Percentiles rank a stretch among this genome's conserved stretches.
These are phyloP conservation scores for Grammothele lineata DNA, from an alignment of 768 basidiomycete genomes.

Conservation along the genomic window DNA sequence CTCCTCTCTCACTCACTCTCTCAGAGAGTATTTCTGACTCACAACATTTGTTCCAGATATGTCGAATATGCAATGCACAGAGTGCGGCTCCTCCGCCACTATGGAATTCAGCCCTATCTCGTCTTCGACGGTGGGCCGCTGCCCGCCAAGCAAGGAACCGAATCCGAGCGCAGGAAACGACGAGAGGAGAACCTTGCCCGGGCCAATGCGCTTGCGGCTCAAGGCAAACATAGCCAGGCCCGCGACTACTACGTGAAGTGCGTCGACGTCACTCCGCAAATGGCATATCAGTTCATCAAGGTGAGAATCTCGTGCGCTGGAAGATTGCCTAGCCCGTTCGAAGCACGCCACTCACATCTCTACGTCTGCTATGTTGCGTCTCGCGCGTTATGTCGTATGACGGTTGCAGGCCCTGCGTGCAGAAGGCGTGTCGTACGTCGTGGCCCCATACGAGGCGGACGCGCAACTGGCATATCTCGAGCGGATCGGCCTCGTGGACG, in stretches of 20 bases:
- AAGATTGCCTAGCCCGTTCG: constrained; percentile 7
- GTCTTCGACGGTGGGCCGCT: constrained; percentile 97
- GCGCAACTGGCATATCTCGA: constrained; percentile 95
- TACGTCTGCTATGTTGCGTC: constrained; percentile 3
- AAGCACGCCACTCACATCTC: not conserved
- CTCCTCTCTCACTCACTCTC: not conserved
- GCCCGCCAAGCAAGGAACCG: constrained; percentile 91
- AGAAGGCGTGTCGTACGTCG: constrained; percentile 78
- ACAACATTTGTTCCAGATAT: constrained; percentile 53
- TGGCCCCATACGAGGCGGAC: constrained; percentile 98
- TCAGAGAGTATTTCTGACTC: constrained; percentile 2
- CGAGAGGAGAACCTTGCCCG: constrained; percentile 74
- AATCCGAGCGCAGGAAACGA: constrained; percentile 68
- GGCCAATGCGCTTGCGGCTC: constrained; percentile 67
- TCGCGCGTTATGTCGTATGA: not conserved
- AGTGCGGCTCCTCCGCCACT: constrained; percentile 79
- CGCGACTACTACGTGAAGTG: constrained; percentile 88
- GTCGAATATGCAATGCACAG: constrained; percentile 95
- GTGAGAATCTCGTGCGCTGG: constrained; percentile 35
- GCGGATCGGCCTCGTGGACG: constrained; percentile 74
- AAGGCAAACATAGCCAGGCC: constrained; percentile 78
- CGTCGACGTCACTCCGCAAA: constrained; percentile 92
- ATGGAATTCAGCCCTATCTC: constrained; percentile 82
- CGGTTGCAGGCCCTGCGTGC: constrained; percentile 70
- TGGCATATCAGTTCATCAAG: constrained; percentile 98